Percentiles rank a stretch among this genome's conserved stretches.
Conservation (phyloP, 352 stramenopile genomes). For the Elongisporangium senticosum region DNA sequence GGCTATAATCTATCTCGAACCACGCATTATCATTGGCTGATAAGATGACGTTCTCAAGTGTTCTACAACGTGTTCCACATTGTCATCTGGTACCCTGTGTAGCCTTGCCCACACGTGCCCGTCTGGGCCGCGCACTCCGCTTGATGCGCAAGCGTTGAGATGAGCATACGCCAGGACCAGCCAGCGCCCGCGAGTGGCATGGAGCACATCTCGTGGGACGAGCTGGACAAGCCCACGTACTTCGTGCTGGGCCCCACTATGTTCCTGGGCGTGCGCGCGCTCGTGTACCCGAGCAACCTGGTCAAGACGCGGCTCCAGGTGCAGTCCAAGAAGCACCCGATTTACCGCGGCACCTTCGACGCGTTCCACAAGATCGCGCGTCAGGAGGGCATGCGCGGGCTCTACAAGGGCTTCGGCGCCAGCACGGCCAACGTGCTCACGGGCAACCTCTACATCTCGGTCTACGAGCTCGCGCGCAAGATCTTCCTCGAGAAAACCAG, state of each 20-base stretch:
- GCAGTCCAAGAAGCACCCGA: slow-evolving; percentile 56
- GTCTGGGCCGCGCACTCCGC: background rate
- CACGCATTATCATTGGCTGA: background rate
- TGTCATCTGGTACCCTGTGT: background rate
- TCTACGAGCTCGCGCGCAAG: slow-evolving; percentile 83
- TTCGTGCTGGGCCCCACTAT: slow-evolving; percentile 79
- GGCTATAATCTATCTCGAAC: slow-evolving; percentile 2
- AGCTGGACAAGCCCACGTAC: slow-evolving; percentile 86
- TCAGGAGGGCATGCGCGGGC: slow-evolving; percentile 63
- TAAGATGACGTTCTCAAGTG: background rate
- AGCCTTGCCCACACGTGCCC: background rate
- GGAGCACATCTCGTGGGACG: slow-evolving; percentile 87
- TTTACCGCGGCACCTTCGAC: slow-evolving; percentile 80
- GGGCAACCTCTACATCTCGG: slow-evolving; percentile 87
- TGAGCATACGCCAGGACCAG: slow-evolving; percentile 20
- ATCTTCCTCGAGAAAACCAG: slow-evolving; percentile 47
- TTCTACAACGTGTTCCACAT: background rate
- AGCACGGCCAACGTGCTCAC: slow-evolving; percentile 82
- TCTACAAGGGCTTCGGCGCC: slow-evolving; percentile 88
- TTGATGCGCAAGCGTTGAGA: slow-evolving; percentile 8
- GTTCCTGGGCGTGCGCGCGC: slow-evolving; percentile 75
- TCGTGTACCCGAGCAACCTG: slow-evolving; percentile 84
- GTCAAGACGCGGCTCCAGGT: slow-evolving; percentile 88
- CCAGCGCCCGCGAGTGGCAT: slow-evolving; percentile 13
- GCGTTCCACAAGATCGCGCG: slow-evolving; percentile 80